Percentiles rank a stretch among this genome's conserved stretches.
phyloP scores from a whole-genome alignment of 768 basidiomycete species.

The Strobilomyces echinocephalus region DNA sequence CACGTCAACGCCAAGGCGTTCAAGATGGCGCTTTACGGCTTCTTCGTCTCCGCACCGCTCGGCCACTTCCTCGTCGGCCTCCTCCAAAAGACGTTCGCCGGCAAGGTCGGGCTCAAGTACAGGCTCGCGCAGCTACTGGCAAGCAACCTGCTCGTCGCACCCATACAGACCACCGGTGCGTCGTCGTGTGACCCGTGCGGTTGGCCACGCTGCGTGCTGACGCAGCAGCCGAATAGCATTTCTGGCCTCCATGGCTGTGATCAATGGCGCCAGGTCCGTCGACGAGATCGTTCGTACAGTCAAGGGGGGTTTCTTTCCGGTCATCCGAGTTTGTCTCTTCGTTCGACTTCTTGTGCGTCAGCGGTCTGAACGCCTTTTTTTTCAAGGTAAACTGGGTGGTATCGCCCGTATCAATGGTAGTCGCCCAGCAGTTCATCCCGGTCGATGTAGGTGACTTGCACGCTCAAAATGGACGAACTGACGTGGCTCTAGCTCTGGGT shows the following conservation, averaged over 20 bases:
- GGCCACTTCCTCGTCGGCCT: constrained; percentile 68
- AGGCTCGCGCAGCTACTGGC: constrained; percentile 71
- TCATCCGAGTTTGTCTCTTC: constrained; percentile 53
- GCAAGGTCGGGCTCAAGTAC: constrained; percentile 58
- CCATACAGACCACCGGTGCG: constrained; percentile 66
- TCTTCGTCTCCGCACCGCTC: constrained; percentile 78
- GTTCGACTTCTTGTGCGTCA: not conserved
- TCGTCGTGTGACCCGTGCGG: not conserved
- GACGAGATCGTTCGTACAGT: constrained; percentile 65
- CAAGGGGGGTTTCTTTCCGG: constrained; percentile 66
- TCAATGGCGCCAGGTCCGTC: constrained; percentile 69
- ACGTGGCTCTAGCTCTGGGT: constrained; percentile 65
- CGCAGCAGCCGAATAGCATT: constrained; percentile 41
- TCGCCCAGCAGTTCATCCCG: constrained; percentile 79
- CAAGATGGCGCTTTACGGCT: constrained; percentile 83
- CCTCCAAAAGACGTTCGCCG: constrained; percentile 73
- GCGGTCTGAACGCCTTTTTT: not conserved
- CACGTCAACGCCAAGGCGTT: constrained; percentile 67
- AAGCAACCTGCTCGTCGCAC: constrained; percentile 71
- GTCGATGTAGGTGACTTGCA: constrained; percentile 49
- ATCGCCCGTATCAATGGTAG: constrained; percentile 65
- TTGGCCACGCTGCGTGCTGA: not conserved
- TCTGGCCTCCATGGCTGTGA: constrained; percentile 76
- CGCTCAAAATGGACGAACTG: not conserved
- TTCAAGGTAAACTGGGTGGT: constrained; percentile 73